Base-by-base conservation (phyloP, 176 grass and related monocot species). In the Paspalum notatum region DNA sequence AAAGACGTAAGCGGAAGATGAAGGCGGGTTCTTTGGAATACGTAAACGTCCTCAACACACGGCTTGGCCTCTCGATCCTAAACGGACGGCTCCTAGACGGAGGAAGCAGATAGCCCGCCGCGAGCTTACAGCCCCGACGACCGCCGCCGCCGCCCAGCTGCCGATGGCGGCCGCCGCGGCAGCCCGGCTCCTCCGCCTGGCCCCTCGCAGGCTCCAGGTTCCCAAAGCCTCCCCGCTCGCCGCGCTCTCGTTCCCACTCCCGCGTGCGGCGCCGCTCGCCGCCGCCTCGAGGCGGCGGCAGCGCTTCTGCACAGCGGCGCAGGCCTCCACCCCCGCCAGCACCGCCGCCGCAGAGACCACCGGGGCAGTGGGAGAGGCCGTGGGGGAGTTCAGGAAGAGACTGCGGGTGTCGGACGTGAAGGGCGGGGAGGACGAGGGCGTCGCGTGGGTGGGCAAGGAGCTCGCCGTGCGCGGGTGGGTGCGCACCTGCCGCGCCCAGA, bases 401-500 rank as follows among this genome's bases (percentile, higher is more conserved):
- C 32, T 93, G 55, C 82, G 79, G 55, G 88, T 98, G 20, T 84
- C 84, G 0, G 90, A 93, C 48, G 90, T 98, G 45, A 98, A 95
- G 74, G 92, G 90, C 9, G 90, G 90, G 32, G 78, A 77, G 41
- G 90, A 91, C 43, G 84, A 95, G 74, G 95, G 96, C 24, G 20
- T 84, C 38, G 79, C 77, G 10, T 89, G 90, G 90, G 72, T 98
- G 18, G 92, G 92, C 42, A 89, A 89, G 86, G 66, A 80, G 43
- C 87, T 98, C 48, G 50, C 77, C 52, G 70, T 95, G 66, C 93
- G 96, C 74, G 96, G 96, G 2, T 98, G 92, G 96, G 88, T 95
- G 43, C 90, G 96, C 60, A 98, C 96, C 68, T 98, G 96, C 85
- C 90, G 96, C 47, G 92, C 86, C 45, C 96, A 98, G 81, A 98